Conservation (phyloP, 768 basidiomycete species). For the Erythrobasidium yunnanense region DNA sequence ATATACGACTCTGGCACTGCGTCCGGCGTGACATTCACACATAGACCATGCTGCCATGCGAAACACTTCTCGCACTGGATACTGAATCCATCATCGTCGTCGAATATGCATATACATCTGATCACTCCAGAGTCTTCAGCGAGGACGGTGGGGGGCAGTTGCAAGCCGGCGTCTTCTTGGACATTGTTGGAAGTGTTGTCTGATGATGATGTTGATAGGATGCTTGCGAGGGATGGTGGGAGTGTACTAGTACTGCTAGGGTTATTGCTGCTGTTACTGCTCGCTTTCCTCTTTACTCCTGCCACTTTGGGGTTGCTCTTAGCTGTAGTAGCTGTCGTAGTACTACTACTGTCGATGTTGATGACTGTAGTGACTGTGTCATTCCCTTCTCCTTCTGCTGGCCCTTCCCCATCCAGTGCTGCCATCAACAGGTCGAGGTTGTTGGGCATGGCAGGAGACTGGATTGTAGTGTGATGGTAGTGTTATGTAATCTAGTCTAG, state of each 20-base stretch:
- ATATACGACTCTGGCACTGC: constrained; percentile 62
- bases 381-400: no score
- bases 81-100: constrained; percentile 69
- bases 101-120: constrained; percentile 62
- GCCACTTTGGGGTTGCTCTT: neutral
- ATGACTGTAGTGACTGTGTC: neutral
- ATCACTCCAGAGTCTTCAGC: constrained; percentile 37
- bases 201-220: constrained; percentile 6
- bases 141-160: neutral
- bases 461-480: no score
- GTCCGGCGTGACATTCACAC: constrained; percentile 44
- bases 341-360: neutral
- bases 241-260: no score
- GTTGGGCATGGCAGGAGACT: no score
- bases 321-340: neutral
- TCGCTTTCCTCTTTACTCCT: neutral
- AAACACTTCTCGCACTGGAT: constrained; percentile 74
- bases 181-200: neutral
- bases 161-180: neutral
- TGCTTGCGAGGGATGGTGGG: neutral
- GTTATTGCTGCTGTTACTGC: no score
- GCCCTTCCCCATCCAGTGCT: neutral
- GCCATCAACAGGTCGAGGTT: neutral
- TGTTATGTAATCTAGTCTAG: no score
- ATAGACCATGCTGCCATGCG: constrained; percentile 73